Conservation (phyloP, 2,329 filamentous ascomycete genomes). For the Pyrenophora graminea region DNA sequence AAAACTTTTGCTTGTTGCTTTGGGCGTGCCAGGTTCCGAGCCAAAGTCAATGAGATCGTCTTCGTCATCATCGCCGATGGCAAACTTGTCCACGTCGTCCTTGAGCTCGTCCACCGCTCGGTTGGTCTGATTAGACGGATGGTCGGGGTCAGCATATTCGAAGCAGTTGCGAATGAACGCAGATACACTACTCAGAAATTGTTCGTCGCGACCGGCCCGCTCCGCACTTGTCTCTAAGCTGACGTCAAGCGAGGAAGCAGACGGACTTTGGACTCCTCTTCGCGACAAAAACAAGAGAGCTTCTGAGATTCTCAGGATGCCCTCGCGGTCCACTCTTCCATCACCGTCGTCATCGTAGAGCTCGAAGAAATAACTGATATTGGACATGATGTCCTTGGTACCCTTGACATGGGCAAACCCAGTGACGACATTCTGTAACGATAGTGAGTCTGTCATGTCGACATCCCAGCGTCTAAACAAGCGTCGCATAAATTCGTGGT, state of each 20-base stretch:
- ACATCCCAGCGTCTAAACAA: constrained; percentile 88
- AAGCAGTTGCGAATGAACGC: constrained; percentile 96
- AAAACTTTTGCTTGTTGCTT: constrained; percentile 37
- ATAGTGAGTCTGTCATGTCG: constrained; percentile 75
- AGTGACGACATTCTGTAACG: constrained; percentile 87
- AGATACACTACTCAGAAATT: constrained; percentile 89
- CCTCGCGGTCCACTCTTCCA: constrained; percentile 90
- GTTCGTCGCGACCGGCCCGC: constrained; percentile 71
- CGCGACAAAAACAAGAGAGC: constrained; percentile 89
- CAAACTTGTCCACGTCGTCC: constrained; percentile 62
- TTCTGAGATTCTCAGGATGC: constrained; percentile 92
- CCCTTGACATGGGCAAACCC: constrained; percentile 92
- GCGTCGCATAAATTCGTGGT: constrained; percentile 91
- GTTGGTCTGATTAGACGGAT: constrained; percentile 60
- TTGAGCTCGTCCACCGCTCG: constrained; percentile 33
- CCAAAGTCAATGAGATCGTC: constrained; percentile 66
- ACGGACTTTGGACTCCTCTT: constrained; percentile 78
- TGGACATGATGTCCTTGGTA: constrained; percentile 93
- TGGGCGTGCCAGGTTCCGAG: constrained; percentile 43
- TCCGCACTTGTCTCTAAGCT: constrained; percentile 43
- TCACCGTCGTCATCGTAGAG: constrained; percentile 93
- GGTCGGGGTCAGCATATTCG: constrained; percentile 94
- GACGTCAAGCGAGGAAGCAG: constrained; percentile 61
- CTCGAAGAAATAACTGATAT: constrained; percentile 97
- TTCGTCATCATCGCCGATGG: constrained; percentile 71